Conservation (phyloP, 176 grass and related monocot genomes). For the Ensete glaucum region DNA sequence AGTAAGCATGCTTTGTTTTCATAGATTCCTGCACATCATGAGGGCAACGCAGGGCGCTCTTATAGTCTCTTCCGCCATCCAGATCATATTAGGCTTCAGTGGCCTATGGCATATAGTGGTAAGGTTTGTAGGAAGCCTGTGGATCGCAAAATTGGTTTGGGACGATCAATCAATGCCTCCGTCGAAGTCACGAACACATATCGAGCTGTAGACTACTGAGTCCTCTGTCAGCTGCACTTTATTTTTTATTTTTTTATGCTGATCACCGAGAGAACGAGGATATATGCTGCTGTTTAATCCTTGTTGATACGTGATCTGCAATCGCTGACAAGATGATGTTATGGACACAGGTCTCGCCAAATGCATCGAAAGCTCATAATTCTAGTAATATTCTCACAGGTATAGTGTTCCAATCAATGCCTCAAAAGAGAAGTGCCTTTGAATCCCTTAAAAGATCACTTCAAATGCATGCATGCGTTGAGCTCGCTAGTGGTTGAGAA, state of each 20-base stretch:
- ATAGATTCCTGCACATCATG: conserved; percentile 4
- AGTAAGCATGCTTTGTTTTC: neutral
- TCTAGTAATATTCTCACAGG: conserved; percentile 6
- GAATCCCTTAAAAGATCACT: too few species aligned
- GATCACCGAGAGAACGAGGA: neutral
- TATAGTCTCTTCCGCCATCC: conserved; percentile 1
- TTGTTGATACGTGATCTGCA: neutral
- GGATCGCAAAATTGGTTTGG: neutral
- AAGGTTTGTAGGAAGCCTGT: neutral
- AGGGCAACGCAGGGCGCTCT: conserved; percentile 10
- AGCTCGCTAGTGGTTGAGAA: too few species aligned
- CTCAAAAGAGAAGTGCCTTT: neutral
- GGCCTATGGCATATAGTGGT: conserved; percentile 8
- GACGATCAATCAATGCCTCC: neutral
- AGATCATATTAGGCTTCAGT: conserved; percentile 12
- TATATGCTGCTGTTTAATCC: neutral
- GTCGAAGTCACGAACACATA: neutral
- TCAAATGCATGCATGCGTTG: too few species aligned
- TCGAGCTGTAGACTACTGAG: neutral
- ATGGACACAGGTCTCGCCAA: neutral
- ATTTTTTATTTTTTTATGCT: too few species aligned
- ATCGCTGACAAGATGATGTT: too few species aligned
- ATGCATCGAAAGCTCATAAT: conserved; percentile 10
- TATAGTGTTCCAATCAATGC: neutral
- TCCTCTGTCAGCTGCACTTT: conserved; percentile 15